phyloP scores from a whole-genome alignment of 139 green algal genomes.

The Chlorella sorokiniana region DNA sequence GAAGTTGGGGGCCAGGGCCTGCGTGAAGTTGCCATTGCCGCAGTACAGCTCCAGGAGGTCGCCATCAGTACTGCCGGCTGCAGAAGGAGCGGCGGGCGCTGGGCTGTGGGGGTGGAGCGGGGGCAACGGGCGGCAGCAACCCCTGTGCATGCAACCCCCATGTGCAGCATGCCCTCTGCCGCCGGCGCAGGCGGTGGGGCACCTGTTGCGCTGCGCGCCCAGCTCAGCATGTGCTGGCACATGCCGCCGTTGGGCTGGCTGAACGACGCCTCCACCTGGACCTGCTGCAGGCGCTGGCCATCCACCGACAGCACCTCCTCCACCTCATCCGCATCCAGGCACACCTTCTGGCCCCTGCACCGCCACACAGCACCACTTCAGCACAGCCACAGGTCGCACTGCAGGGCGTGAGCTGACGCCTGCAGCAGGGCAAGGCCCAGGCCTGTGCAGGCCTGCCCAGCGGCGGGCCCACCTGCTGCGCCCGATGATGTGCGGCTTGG shows the following conservation, averaged over 20 bases:
- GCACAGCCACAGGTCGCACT: neutral
- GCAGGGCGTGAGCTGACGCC: neutral
- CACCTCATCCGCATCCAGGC: conserved; percentile 74
- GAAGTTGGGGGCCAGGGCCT: conserved; percentile 87
- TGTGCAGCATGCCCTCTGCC: neutral
- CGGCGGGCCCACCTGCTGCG: conserved; percentile 40
- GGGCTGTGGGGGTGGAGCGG: neutral
- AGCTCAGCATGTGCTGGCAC: conserved; percentile 87
- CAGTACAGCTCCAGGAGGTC: conserved; percentile 93
- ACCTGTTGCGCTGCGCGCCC: conserved; percentile 63
- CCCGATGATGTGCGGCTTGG: conserved; percentile 49
- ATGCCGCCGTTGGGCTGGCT: conserved; percentile 90
- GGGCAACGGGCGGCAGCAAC: neutral
- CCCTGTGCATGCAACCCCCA: neutral
- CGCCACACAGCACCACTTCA: neutral
- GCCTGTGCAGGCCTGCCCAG: too few relatives aligned
- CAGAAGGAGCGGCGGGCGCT: neutral
- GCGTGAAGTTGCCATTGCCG: conserved; percentile 95
- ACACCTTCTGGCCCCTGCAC: conserved; percentile 82
- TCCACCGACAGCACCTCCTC: conserved; percentile 66
- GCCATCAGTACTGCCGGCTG: conserved; percentile 9
- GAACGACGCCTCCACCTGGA: conserved; percentile 87
- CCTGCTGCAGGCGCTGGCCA: conserved; percentile 49
- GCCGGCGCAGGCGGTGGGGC: neutral
- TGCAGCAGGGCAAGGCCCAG: neutral